These are phyloP conservation scores for Pythium myriotylum DNA, from an alignment of 352 stramenopile species.

Conservation along the genomic window DNA sequence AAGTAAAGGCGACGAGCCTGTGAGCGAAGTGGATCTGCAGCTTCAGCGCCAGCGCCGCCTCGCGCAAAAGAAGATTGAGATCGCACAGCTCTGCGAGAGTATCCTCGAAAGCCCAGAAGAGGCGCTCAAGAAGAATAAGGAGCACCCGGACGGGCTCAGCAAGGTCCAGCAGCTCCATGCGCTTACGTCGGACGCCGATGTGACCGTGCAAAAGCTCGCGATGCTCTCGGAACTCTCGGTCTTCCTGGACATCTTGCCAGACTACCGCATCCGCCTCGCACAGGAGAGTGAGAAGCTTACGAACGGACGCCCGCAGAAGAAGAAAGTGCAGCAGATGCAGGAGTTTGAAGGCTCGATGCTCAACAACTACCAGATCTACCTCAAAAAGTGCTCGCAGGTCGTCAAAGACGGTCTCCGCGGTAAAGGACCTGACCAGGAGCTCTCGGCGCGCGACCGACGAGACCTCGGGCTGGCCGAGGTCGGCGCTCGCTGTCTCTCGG, in stretches of 20 bases:
- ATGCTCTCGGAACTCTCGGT: constrained; percentile 94
- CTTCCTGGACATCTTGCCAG: constrained; percentile 95
- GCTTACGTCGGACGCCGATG: constrained; percentile 72
- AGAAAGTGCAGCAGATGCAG: constrained; percentile 87
- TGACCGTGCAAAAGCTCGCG: constrained; percentile 82
- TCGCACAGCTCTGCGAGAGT: constrained; percentile 87
- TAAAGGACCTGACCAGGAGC: constrained; percentile 50
- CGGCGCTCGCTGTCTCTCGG: constrained; percentile 68
- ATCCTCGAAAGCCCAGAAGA: constrained; percentile 88
- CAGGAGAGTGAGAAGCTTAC: constrained; percentile 78
- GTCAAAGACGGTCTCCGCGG: constrained; percentile 62
- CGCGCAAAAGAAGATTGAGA: constrained; percentile 85
- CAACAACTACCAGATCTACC: constrained; percentile 82
- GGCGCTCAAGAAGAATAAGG: constrained; percentile 86
- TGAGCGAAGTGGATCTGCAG: constrained; percentile 61
- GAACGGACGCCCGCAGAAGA: constrained; percentile 79
- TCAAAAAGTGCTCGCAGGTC: constrained; percentile 73
- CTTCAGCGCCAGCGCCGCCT: constrained; percentile 71
- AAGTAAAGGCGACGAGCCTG: constrained; percentile 2
- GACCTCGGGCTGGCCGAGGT: constrained; percentile 70
- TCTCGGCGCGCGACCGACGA: constrained; percentile 36
- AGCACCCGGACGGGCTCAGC: constrained; percentile 75
- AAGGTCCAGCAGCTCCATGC: constrained; percentile 81
- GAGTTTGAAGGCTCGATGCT: constrained; percentile 79
- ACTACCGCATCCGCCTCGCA: constrained; percentile 93